A percentile compares a stretch with the other conserved stretches of the same genome.
Evolutionary conservation across 164 flowering plant genomes (phyloP).

Genomic region (Vitis vinifera): ASM3070453v1 NC_081805.1:4602501-4603000

Average conservation of each 20-base stretch:
- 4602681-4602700: background rate
- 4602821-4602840: conserved; percentile 81
- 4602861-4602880: conserved; percentile 19
- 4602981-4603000: too few relatives aligned
- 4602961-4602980: too few relatives aligned
- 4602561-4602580: conserved; percentile 72
- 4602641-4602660: conserved; percentile 8
- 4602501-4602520: conserved; percentile 70
- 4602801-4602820: conserved; percentile 89
- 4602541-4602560: conserved; percentile 84
- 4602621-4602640: conserved; percentile 10
- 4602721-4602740: background rate
- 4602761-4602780: conserved; percentile 75
- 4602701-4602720: background rate
- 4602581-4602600: conserved; percentile 79
- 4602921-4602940: too few relatives aligned
- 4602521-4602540: conserved; percentile 49
- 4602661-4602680: background rate
- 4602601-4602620: conserved; percentile 49
- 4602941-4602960: too few relatives aligned
- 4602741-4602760: conserved; percentile 71
- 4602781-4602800: conserved; percentile 59
- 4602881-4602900: too few relatives aligned
- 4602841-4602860: conserved; percentile 82
- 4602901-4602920: too few relatives aligned